Evolutionary conservation across 371 early-diverging fungal genomes (phyloP).

Genomic region (Mortierella sp.): DNA sequence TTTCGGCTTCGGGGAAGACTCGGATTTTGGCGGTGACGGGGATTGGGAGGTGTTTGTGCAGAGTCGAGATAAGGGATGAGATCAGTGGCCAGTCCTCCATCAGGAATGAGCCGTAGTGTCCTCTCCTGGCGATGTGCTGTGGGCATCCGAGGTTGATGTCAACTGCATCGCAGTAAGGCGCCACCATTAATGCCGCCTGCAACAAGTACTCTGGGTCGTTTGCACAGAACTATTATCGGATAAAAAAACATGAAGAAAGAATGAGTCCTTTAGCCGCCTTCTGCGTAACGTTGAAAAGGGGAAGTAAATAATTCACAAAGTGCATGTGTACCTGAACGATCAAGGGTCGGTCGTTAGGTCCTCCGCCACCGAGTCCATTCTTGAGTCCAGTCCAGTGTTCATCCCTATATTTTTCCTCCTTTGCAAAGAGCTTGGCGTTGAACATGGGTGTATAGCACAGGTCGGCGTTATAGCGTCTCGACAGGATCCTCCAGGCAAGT

Average conservation of each 20-base stretch:
- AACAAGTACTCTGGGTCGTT: conserved; percentile 94
- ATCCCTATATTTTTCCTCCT: conserved; percentile 72
- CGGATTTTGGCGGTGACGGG: conserved; percentile 99
- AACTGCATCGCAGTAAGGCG: conserved; percentile 94
- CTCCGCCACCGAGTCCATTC: conserved; percentile 66
- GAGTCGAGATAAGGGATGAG: conserved; percentile 68
- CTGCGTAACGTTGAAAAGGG: neutral
- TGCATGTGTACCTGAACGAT: conserved; percentile 84
- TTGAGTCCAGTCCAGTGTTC: conserved; percentile 75
- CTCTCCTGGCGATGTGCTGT: conserved; percentile 94
- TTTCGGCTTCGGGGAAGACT: conserved; percentile 91
- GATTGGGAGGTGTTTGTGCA: conserved; percentile 88
- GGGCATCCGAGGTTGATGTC: conserved; percentile 99
- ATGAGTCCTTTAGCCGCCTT: neutral
- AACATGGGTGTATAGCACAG: conserved; percentile 99
- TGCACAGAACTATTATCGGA: conserved; percentile 91
- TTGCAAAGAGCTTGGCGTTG: conserved; percentile 88
- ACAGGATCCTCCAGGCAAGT: conserved; percentile 94
- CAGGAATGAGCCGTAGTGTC: conserved; percentile 97
- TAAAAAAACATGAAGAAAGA: conserved; percentile 3
- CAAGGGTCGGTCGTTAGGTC: conserved; percentile 86
- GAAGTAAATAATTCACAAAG: neutral
- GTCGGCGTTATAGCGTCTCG: conserved; percentile 91
- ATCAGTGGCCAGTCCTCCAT: conserved; percentile 98
- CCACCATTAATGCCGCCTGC: conserved; percentile 87